A percentile compares a stretch with the other conserved stretches of the same genome.
These are phyloP conservation scores for Leccinum disarticulatum DNA, from an alignment of 768 basidiomycete species.

Conservation along the genomic window DNA sequence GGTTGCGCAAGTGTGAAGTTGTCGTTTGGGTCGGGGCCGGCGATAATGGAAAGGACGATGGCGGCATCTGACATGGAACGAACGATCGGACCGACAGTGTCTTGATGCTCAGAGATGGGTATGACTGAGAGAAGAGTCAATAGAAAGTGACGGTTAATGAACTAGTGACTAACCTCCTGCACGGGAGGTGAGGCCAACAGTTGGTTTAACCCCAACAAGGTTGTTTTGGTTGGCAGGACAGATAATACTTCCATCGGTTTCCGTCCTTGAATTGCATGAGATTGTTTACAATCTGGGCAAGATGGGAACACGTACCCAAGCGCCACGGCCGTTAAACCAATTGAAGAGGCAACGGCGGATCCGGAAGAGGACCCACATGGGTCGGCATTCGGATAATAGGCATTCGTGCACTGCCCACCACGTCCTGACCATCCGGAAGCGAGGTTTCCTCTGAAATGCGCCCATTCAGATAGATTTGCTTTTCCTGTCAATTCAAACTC, in stretches of 20 bases:
- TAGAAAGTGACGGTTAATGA: background rate
- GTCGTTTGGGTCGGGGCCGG: conserved; percentile 55
- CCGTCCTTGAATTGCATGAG: conserved; percentile 29
- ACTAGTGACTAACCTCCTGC: conserved; percentile 45
- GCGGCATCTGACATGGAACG: conserved; percentile 56
- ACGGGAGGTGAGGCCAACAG: conserved; percentile 57
- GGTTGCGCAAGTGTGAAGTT: conserved; percentile 57
- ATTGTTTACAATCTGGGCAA: background rate
- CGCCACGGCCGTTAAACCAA: conserved; percentile 49
- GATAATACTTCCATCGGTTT: conserved; percentile 56
- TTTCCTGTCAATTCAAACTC: conserved; percentile 39
- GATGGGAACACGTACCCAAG: conserved; percentile 32
- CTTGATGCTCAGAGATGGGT: conserved; percentile 57
- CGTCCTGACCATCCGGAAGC: conserved; percentile 60
- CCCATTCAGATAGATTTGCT: conserved; percentile 55
- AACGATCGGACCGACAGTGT: conserved; percentile 58
- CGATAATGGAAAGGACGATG: conserved; percentile 54
- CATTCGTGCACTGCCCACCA: conserved; percentile 48
- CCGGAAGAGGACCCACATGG: conserved; percentile 62
- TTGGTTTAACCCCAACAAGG: conserved; percentile 59
- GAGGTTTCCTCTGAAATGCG: conserved; percentile 45
- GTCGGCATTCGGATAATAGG: conserved; percentile 51
- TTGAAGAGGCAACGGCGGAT: conserved; percentile 53
- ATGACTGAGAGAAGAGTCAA: conserved; percentile 39
- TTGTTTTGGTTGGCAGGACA: conserved; percentile 55